Evolutionary conservation across 352 stramenopile species (phyloP).

Genomic region (Phytophthora pinifolia): DNA sequence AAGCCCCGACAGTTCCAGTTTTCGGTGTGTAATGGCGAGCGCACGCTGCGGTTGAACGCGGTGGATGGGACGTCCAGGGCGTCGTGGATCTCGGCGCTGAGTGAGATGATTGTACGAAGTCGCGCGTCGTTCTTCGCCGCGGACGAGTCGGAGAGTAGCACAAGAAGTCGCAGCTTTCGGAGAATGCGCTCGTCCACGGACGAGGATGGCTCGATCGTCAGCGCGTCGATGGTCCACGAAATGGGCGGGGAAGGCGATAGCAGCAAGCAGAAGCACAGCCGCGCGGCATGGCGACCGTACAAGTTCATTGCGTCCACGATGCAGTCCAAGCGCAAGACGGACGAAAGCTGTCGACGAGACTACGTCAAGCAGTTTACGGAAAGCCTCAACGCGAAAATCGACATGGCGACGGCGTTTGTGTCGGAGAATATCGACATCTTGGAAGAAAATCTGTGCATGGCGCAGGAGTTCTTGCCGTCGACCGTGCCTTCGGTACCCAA

Average conservation of each 20-base stretch:
- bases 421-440: slow-evolving; percentile 65
- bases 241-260: slow-evolving; percentile 24
- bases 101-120: slow-evolving; percentile 79
- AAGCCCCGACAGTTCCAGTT: slow-evolving; percentile 84
- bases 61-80: slow-evolving; percentile 56
- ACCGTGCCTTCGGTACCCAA: slow-evolving; percentile 50
- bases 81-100: slow-evolving; percentile 75
- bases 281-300: slow-evolving; percentile 70
- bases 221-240: slow-evolving; percentile 32
- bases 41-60: slow-evolving; percentile 69
- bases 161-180: slow-evolving; percentile 45
- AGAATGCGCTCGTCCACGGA: slow-evolving; percentile 60
- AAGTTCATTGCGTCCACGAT: slow-evolving; percentile 79
- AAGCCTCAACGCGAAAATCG: slow-evolving; percentile 44
- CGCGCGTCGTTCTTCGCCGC: slow-evolving; percentile 72
- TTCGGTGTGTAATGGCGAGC: slow-evolving; percentile 71
- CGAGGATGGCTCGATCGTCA: slow-evolving; percentile 46
- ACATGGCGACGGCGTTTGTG: slow-evolving; percentile 45
- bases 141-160: slow-evolving; percentile 69
- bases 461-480: slow-evolving; percentile 63
- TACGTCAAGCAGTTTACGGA: slow-evolving; percentile 56
- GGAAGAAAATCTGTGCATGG: slow-evolving; percentile 64
- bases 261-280: slow-evolving; percentile 24
- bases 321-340: slow-evolving; percentile 49
- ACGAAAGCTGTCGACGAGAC: slow-evolving; percentile 41